Evolutionary conservation across 139 green algal species (phyloP).

Genomic region (Micromonas commoda): DNA sequence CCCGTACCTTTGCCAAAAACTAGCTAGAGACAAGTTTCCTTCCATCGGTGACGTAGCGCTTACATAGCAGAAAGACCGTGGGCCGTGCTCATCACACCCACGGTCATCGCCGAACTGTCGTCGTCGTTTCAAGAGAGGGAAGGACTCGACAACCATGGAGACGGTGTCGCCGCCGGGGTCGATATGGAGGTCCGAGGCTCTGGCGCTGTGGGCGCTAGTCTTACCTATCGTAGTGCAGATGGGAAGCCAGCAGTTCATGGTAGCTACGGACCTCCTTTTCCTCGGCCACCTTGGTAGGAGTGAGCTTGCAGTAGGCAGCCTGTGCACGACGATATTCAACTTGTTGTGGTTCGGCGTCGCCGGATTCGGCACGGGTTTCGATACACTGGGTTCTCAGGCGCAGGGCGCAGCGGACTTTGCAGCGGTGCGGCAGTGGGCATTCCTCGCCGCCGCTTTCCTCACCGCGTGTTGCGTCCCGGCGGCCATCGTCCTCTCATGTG

Average conservation of each 20-base stretch:
- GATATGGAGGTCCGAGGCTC: no score
- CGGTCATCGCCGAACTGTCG: no score
- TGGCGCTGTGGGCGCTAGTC: not conserved
- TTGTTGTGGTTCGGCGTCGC: not conserved
- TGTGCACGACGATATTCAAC: not conserved
- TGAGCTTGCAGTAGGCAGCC: not conserved
- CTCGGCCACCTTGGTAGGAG: not conserved
- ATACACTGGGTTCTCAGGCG: slow-evolving; percentile 6
- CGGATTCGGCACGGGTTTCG: not conserved
- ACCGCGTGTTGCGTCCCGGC: not conserved
- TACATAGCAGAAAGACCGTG: no score
- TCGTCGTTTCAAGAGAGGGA: no score
- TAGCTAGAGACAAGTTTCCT: no score
- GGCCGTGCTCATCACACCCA: no score
- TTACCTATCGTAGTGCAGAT: not conserved
- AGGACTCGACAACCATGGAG: no score
- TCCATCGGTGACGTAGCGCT: no score
- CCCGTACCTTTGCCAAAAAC: no score
- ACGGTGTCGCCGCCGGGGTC: no score
- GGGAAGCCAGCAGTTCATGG: slow-evolving; percentile 4
- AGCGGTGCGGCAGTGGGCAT: slow-evolving; percentile 7
- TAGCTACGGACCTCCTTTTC: not conserved
- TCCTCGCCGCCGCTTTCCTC: not conserved
- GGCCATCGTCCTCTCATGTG: not conserved
- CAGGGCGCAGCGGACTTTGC: not conserved